Base-by-base conservation (phyloP, 2,329 filamentous ascomycete genomes). In the Fusarium luffae region DNA sequence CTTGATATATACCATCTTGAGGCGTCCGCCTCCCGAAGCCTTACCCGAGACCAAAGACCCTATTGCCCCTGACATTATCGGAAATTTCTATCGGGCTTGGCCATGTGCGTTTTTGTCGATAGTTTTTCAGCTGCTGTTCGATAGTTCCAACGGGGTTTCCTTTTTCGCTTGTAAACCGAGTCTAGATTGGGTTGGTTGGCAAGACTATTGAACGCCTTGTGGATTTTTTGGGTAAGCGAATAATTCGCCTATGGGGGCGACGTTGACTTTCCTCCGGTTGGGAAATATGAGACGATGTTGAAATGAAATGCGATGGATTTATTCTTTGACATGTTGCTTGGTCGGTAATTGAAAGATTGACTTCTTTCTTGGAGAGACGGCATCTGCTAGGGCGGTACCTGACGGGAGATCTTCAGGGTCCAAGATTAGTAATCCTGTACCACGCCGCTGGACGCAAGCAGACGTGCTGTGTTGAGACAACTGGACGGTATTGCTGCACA, bases 141-240 rank as follows among this genome's bases (percentile, higher is more conserved):
- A 66, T 66, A 66, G 61, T 14, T 50, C 27, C 16, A 40, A 40
- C 46, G 34, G 44, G 40, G 28, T 57, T 47, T 48, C 51, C 54
- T 25, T 13, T 57, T 40, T 41, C 25, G 42, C 32, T 14, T 43
- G n/a, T 34, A 37, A 18, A 25, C 42, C 25, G 47, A 16, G 46
- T 32, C 63, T 55, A 44, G 30, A 70, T 54, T 37, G 25, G 63
- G 42, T 27, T 59, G 37, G 50, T 23, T 5, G 2, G 8, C 2
- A 7, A 37, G n/a, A 12, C 68, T 71, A 71, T 60, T 51, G 68
- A 63, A 54, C 43, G 59, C 54, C 43, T 51, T 9, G 25, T n/a
- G 49, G 34, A 5, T 27, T 49, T 25, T 13, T 28, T 18, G 3
- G 23, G 41, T 42, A 34, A 32, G 32, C 30, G 54, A 41, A 59